Conservation (phyloP, 768 basidiomycete genomes). For the Phaffia tasmanica region DNA sequence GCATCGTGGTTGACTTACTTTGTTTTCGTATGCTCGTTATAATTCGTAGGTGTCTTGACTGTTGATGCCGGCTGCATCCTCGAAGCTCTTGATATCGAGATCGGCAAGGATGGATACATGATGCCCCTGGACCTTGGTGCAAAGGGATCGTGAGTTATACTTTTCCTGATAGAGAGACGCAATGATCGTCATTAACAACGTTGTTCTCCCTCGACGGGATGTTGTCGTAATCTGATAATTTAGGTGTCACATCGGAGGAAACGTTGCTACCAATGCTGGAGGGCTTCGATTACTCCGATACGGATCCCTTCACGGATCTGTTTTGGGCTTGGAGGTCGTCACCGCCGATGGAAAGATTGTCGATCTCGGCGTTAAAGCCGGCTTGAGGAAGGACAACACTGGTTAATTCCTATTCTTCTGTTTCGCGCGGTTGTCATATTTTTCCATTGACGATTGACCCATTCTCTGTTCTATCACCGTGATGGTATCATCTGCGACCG, state of each 20-base stretch:
- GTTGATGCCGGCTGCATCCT: conserved; percentile 92
- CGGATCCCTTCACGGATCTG: conserved; percentile 86
- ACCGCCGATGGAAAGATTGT: conserved; percentile 86
- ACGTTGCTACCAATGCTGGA: conserved; percentile 93
- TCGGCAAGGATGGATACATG: conserved; percentile 78
- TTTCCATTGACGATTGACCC: neutral
- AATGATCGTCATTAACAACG: neutral
- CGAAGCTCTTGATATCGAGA: conserved; percentile 71
- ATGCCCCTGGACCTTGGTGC: conserved; percentile 94
- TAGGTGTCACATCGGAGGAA: conserved; percentile 95
- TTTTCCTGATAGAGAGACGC: neutral
- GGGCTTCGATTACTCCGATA: conserved; percentile 90
- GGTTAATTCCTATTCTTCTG: conserved; percentile 44
- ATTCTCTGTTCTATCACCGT: neutral
- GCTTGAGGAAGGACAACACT: conserved; percentile 92
- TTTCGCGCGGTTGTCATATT: neutral
- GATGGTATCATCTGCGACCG: neutral
- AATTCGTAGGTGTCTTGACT: conserved; percentile 60
- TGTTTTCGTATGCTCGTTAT: neutral
- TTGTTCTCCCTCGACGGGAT: neutral
- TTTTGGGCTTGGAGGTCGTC: conserved; percentile 90
- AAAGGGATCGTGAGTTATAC: conserved; percentile 64
- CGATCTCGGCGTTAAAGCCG: conserved; percentile 59
- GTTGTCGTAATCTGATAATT: neutral
- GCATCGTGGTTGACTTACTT: neutral